Conservation (phyloP, 108 stramenopile genomes). For the Stephanodiscus triporus region DNA sequence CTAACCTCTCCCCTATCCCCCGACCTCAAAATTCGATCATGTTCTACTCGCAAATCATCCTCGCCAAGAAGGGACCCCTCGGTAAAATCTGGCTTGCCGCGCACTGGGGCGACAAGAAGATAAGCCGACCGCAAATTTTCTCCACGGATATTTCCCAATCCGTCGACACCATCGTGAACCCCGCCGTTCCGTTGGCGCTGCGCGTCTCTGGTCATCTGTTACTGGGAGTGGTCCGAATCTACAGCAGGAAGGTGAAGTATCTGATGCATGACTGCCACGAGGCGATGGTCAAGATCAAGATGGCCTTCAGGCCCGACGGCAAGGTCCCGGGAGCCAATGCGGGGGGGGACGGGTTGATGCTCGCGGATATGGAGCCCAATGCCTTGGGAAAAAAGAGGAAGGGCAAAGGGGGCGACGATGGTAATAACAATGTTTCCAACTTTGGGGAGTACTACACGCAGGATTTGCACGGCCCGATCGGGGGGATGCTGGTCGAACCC, state of each 20-base stretch:
- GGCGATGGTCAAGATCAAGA: constrained; percentile 97
- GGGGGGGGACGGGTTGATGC: constrained; percentile 35
- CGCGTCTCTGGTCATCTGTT: constrained; percentile 96
- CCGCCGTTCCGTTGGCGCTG: constrained; percentile 94
- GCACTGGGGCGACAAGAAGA: constrained; percentile 98
- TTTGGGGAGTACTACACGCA: constrained; percentile 80
- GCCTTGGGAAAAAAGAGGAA: constrained; percentile 38
- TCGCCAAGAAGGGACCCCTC: constrained; percentile 98
- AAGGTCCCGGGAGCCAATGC: constrained; percentile 34
- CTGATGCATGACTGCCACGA: constrained; percentile 97
- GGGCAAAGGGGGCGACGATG: constrained; percentile 27
- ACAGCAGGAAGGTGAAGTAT: constrained; percentile 95
- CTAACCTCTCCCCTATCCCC: background rate
- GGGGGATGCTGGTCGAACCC: constrained; percentile 44
- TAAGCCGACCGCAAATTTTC: constrained; percentile 95
- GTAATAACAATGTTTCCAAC: constrained; percentile 68
- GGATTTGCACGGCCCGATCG: constrained; percentile 31
- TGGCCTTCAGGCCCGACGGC: constrained; percentile 88
- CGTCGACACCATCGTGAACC: constrained; percentile 95
- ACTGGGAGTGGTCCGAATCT: constrained; percentile 97
- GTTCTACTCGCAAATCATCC: constrained; percentile 99
- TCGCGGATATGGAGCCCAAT: constrained; percentile 46
- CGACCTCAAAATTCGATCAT: constrained; percentile 46
- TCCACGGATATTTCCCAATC: constrained; percentile 93
- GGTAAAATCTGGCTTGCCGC: constrained; percentile 99